Evolutionary conservation across 257 asterid species (phyloP).

Genomic region (Eustoma russellianum): DNA sequence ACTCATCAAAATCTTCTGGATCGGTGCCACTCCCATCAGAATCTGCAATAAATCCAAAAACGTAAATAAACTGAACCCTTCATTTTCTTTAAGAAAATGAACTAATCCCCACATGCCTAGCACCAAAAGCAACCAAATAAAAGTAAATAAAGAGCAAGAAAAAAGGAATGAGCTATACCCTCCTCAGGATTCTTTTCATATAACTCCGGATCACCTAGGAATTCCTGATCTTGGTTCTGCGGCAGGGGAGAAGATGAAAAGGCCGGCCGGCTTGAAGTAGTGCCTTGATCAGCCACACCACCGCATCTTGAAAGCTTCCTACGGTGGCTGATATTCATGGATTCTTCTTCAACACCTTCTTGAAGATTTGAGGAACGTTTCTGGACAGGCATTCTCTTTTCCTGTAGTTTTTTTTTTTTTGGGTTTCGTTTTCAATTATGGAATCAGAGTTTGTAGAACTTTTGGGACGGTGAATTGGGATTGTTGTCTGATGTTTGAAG

Average conservation of each 20-base stretch:
- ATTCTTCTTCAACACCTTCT: slow-evolving; percentile 15
- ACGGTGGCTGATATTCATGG: slow-evolving; percentile 10
- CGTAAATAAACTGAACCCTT: not conserved
- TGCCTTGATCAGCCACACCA: not conserved
- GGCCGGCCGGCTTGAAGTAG: too few species aligned
- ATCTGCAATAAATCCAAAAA: slow-evolving; percentile 19
- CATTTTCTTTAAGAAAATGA: not conserved
- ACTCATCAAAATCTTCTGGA: slow-evolving; percentile 39
- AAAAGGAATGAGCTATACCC: not conserved
- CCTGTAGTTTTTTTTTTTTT: not conserved
- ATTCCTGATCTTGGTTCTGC: slow-evolving; percentile 7
- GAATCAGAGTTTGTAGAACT: not conserved
- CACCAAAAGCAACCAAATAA: too few species aligned
- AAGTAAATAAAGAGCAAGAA: too few species aligned
- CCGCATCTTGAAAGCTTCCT: slow-evolving; percentile 18
- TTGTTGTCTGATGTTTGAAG: not conserved
- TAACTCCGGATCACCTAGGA: slow-evolving; percentile 9
- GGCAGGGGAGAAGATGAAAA: not conserved
- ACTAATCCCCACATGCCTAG: not conserved
- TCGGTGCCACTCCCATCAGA: slow-evolving; percentile 36
- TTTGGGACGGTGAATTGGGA: not conserved
- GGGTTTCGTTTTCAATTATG: not conserved
- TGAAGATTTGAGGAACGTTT: slow-evolving; percentile 20
- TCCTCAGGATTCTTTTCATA: slow-evolving; percentile 14
- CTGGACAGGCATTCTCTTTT: slow-evolving; percentile 19